Evolutionary conservation across 2,329 filamentous ascomycete genomes (phyloP).

Genomic region (Pochonia chlamydosporia): DNA sequence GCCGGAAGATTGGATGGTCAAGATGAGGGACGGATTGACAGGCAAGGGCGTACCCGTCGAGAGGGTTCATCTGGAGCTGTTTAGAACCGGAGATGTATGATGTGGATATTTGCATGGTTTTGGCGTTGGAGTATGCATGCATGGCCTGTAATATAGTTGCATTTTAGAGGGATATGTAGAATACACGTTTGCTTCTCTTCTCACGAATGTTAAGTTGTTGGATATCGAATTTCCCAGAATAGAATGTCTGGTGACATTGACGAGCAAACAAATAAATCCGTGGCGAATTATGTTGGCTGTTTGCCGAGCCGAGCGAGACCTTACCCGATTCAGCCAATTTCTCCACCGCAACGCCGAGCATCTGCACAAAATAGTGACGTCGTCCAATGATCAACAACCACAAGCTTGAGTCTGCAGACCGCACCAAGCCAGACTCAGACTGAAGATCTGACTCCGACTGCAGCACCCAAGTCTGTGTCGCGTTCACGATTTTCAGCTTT

Average conservation of each 20-base stretch:
- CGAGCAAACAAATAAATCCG: too few relatives aligned
- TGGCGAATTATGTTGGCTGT: too few relatives aligned
- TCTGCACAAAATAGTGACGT: neutral
- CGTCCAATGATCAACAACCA: neutral
- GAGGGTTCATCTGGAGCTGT: slow-evolving; percentile 59
- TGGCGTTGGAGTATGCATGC: neutral
- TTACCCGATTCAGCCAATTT: neutral
- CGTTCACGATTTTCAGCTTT: too few relatives aligned
- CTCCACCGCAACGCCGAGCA: neutral
- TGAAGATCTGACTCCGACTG: too few relatives aligned
- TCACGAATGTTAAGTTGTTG: too few relatives aligned
- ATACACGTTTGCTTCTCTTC: neutral
- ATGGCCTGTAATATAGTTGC: neutral
- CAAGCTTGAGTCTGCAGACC: too few relatives aligned
- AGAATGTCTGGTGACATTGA: too few relatives aligned
- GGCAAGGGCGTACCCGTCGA: slow-evolving; percentile 44
- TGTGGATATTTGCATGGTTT: neutral
- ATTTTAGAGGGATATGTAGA: neutral
- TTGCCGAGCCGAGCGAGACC: neutral
- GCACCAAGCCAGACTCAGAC: too few relatives aligned
- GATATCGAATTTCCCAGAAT: too few relatives aligned
- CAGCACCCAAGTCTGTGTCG: too few relatives aligned
- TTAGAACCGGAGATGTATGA: slow-evolving; percentile 44
- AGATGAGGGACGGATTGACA: slow-evolving; percentile 44
- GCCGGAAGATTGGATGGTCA: slow-evolving; percentile 60